phyloP scores from a whole-genome alignment of 495 filamentous ascomycete genomes.

The Aspergillus bridgeri region DNA sequence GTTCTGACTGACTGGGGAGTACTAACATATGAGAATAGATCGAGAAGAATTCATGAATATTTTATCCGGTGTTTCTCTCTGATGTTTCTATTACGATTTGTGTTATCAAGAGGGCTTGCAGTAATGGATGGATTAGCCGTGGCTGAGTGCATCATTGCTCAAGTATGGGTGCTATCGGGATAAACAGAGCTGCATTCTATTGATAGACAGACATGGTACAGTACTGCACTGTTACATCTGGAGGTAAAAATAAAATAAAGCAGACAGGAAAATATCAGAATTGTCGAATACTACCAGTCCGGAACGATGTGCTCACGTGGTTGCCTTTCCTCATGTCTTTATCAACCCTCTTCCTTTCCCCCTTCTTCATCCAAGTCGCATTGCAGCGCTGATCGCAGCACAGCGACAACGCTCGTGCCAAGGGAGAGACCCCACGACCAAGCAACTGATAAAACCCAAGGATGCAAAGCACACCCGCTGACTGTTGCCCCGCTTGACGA shows the following conservation, averaged over 20 bases:
- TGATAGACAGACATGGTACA: too few species aligned
- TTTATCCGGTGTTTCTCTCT: neutral
- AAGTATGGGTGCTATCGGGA: too few species aligned
- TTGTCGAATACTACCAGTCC: too few species aligned
- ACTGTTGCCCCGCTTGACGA: conserved; percentile 3
- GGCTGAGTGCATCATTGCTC: too few species aligned
- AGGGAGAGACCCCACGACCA: neutral
- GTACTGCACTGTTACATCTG: too few species aligned
- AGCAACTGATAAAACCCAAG: conserved; percentile 2
- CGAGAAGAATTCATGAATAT: neutral
- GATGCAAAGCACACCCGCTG: conserved; percentile 6
- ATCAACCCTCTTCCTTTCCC: neutral
- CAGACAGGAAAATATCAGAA: too few species aligned
- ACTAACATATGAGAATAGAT: neutral
- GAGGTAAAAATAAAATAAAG: too few species aligned
- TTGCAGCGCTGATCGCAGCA: neutral
- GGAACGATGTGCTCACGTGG: too few species aligned
- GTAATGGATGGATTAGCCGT: neutral
- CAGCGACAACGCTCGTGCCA: conserved; percentile 6
- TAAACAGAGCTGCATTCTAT: too few species aligned
- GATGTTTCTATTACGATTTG: too few species aligned
- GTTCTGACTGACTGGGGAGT: neutral
- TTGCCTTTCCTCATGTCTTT: neutral
- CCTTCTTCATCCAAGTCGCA: neutral
- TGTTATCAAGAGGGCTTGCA: too few species aligned